Conservation (phyloP, 139 green algal species). For the Coelastrella sp. region DNA sequence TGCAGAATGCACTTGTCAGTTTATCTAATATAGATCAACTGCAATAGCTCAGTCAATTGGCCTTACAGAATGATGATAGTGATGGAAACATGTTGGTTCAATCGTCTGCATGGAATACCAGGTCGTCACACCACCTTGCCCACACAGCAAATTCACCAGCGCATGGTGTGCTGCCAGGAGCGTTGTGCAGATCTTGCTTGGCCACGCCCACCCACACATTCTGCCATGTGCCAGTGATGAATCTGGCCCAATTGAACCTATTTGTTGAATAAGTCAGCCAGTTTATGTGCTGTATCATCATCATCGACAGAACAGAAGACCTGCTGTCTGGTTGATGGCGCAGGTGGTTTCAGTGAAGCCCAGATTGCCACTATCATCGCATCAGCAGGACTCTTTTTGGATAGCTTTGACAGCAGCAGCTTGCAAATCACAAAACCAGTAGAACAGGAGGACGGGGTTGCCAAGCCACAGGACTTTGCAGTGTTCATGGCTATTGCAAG, state of each 20-base stretch:
- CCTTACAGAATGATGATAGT: too few species aligned
- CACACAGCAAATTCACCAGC: not conserved
- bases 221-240: too few species aligned
- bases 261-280: too few species aligned
- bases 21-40: not conserved
- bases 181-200: not conserved
- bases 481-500: constrained; percentile 16
- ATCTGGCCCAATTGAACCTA: too few species aligned
- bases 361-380: not conserved
- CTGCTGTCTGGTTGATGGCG: not conserved
- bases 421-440: not conserved
- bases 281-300: too few species aligned
- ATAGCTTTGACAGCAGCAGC: not conserved
- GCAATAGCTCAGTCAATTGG: not conserved
- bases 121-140: not conserved
- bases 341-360: constrained; percentile 16
- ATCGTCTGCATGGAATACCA: not conserved
- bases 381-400: not conserved
- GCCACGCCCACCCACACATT: not conserved
- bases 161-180: not conserved
- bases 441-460: not conserved
- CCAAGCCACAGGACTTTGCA: not conserved
- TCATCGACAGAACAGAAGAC: too few species aligned
- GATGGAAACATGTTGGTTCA: not conserved
- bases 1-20: not conserved